These are phyloP conservation scores for Botryotinia narcissicola DNA, from an alignment of 2,329 filamentous ascomycete species.

Conservation along the genomic window DNA sequence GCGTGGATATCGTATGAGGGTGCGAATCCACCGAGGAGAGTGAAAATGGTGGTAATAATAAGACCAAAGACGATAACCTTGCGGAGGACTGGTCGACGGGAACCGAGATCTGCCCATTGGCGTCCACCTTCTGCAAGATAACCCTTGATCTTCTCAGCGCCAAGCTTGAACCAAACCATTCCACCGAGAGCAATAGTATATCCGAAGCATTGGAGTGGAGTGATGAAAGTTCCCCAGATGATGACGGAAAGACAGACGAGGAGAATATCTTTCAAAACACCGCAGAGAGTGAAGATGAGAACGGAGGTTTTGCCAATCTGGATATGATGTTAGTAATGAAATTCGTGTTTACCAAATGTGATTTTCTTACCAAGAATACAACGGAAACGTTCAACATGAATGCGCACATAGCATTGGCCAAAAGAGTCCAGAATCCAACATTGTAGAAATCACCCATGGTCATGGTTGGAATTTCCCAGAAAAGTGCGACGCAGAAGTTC, in stretches of 20 bases:
- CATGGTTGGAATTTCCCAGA: constrained; percentile 71
- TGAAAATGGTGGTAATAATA: constrained; percentile 62
- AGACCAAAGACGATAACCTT: constrained; percentile 70
- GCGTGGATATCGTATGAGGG: constrained; percentile 59
- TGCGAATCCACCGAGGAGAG: constrained; percentile 66
- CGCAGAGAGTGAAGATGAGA: constrained; percentile 80
- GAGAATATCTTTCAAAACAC: constrained; percentile 84
- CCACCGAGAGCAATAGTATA: constrained; percentile 77
- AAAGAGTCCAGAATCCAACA: constrained; percentile 69
- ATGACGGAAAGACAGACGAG: constrained; percentile 77
- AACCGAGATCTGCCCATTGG: constrained; percentile 84
- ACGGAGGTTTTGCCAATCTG: constrained; percentile 87
- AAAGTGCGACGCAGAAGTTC: constrained; percentile 71
- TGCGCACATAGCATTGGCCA: constrained; percentile 73
- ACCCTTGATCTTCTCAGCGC: constrained; percentile 77
- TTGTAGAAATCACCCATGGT: constrained; percentile 68
- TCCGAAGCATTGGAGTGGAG: constrained; percentile 75
- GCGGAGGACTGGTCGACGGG: constrained; percentile 71
- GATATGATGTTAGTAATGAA: constrained; percentile 9
- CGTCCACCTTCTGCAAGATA: constrained; percentile 70
- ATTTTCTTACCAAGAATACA: constrained; percentile 70
- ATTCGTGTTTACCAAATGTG: not conserved
- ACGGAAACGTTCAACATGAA: constrained; percentile 83
- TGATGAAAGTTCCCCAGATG: constrained; percentile 76
- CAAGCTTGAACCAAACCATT: constrained; percentile 85